These are phyloP conservation scores for Fusarium xyrophilum DNA, from an alignment of 2,329 filamentous ascomycete genomes.

Conservation along the genomic window DNA sequence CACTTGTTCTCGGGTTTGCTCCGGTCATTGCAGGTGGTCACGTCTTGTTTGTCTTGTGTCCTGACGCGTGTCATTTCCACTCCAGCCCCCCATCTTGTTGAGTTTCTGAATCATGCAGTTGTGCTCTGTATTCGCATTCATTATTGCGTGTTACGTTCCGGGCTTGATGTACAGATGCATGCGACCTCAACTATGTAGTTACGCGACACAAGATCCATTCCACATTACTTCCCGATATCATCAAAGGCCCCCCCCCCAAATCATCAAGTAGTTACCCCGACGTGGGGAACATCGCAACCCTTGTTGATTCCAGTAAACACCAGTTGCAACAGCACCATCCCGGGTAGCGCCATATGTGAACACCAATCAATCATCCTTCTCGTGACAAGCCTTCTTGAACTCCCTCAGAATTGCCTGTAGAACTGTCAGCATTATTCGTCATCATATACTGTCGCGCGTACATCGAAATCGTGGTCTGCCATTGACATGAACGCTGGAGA, in stretches of 20 bases:
- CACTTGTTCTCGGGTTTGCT: not conserved
- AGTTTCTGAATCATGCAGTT: not conserved
- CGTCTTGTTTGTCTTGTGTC: not conserved
- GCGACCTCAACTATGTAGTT: not conserved
- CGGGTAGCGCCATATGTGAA: not conserved
- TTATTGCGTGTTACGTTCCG: too few species aligned
- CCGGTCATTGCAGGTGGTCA: not conserved
- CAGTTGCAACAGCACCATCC: not conserved
- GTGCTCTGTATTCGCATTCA: not conserved
- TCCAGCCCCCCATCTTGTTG: not conserved
- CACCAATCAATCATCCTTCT: slow-evolving; percentile 18
- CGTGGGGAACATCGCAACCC: not conserved
- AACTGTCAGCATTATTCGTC: not conserved
- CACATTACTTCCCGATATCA: not conserved
- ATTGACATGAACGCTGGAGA: slow-evolving; percentile 58
- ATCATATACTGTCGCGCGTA: slow-evolving; percentile 31
- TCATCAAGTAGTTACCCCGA: too few species aligned
- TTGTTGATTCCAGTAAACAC: not conserved
- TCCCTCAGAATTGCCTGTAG: slow-evolving; percentile 31
- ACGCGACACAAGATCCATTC: not conserved
- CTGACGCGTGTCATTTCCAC: not conserved
- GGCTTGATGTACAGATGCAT: too few species aligned
- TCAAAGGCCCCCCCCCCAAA: too few species aligned
- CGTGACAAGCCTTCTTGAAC: slow-evolving; percentile 30
- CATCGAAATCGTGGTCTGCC: slow-evolving; percentile 61